Evolutionary conservation across 2,329 filamentous ascomycete genomes (phyloP).

Genomic region (Xylariaceae sp.): DNA sequence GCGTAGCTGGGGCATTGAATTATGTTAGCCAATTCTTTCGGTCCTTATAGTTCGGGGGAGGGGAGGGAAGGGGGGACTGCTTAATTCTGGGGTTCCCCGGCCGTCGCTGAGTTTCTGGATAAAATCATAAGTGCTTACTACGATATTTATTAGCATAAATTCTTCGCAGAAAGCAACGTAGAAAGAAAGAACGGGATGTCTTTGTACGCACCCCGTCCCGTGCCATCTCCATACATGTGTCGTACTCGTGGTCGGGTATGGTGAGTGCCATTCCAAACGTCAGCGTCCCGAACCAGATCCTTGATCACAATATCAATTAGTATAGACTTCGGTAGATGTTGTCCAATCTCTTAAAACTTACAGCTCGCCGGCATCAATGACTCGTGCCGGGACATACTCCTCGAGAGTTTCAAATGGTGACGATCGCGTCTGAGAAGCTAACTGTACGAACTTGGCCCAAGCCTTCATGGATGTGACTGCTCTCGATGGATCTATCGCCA

Average conservation of each 20-base stretch:
- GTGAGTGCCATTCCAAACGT: slow-evolving; percentile 36
- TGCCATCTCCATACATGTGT: slow-evolving; percentile 26
- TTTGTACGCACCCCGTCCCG: too few relatives aligned
- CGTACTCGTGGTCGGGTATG: slow-evolving; percentile 34
- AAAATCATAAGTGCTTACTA: too few relatives aligned
- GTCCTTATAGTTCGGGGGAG: too few relatives aligned
- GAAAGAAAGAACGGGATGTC: too few relatives aligned
- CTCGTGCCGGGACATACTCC: slow-evolving; percentile 27
- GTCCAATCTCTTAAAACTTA: slow-evolving; percentile 5
- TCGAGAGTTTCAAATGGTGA: slow-evolving; percentile 22
- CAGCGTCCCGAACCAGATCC: slow-evolving; percentile 33
- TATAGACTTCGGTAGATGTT: not conserved
- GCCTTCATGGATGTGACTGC: slow-evolving; percentile 25
- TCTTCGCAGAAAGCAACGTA: too few relatives aligned
- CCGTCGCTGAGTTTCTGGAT: too few relatives aligned
- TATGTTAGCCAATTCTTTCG: too few relatives aligned
- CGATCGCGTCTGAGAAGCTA: slow-evolving; percentile 12
- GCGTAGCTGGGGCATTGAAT: too few relatives aligned
- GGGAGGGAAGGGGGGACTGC: too few relatives aligned
- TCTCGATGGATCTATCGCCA: slow-evolving; percentile 23
- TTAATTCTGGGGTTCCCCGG: too few relatives aligned
- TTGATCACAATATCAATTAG: slow-evolving; percentile 12
- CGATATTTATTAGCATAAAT: too few relatives aligned
- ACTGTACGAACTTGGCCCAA: slow-evolving; percentile 24
- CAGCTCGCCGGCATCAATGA: slow-evolving; percentile 27